A percentile compares a stretch with the other conserved stretches of the same genome.
phyloP scores from a whole-genome alignment of 305 asterid genomes.

The Solanum chacoense region DNA sequence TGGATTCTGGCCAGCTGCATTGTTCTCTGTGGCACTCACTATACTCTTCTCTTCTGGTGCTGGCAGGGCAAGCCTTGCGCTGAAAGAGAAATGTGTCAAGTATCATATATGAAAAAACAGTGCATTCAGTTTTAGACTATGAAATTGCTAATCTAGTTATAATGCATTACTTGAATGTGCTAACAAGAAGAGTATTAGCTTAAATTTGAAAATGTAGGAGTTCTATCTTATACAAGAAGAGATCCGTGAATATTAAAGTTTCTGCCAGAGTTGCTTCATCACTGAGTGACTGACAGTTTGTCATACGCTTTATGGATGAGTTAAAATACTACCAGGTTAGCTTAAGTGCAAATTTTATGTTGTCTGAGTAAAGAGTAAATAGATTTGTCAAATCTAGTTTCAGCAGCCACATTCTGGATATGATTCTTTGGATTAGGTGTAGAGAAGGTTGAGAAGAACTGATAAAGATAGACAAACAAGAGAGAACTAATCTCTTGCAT shows the following conservation, averaged over 20 bases:
- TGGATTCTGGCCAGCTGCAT: conserved; percentile 33
- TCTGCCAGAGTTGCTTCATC: not conserved
- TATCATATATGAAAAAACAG: not conserved
- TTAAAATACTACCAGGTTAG: not conserved
- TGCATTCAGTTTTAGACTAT: not conserved
- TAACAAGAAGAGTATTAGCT: not conserved
- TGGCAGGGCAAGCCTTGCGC: conserved; percentile 94
- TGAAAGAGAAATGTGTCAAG: conserved; percentile 21
- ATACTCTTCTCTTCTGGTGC: conserved; percentile 80
- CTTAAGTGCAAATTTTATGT: not conserved
- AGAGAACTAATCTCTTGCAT: not conserved
- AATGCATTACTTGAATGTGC: not conserved
- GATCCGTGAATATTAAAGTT: not conserved
- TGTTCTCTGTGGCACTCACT: conserved; percentile 33
- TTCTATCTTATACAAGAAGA: not conserved
- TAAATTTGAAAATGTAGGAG: not conserved
- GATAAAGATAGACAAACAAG: not conserved
- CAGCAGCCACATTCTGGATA: not conserved
- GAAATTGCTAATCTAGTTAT: not conserved
- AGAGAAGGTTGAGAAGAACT: not conserved
- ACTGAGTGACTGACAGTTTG: not conserved
- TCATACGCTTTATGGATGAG: not conserved
- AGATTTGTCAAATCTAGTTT: not conserved
- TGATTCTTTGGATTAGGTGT: not conserved
- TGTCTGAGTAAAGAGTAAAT: not conserved